Evolutionary conservation across 805 yeast genomes (phyloP), one percentile per base, ranked within the genome.

Genomic region (Hyphopichia homilentoma): DNA sequence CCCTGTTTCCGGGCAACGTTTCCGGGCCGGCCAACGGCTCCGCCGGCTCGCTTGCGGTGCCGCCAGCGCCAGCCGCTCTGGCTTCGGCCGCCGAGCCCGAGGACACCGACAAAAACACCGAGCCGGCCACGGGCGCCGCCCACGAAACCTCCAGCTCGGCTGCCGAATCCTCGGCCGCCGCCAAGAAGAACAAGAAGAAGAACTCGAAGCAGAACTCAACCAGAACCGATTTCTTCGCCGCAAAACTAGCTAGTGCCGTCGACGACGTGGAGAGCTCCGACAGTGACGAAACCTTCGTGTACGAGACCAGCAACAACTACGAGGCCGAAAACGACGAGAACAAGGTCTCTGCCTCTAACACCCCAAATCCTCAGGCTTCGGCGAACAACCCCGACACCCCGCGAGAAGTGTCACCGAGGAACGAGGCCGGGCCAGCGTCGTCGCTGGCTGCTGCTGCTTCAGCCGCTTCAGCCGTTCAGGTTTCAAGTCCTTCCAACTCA

Each of bases 281-380:
- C 54, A 79, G 88, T 16, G 96, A 89, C 45, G 98, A 93, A 55
- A 87, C 95, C 2, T 90, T 93, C 68, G 96, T 90, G n/a, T 90
- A 90, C 55, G 97, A 89, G 48, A 76, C 66, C 29, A 59, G 51
- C 29, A 54, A 52, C 38, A 59, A 54, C 27, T 48, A 35, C 21
- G 60, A 53, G 16, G 35, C 38, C 13, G 21, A 18, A 11, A 30
- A 30, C 18, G 26, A 21, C 17, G 21, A 28, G 7, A 29, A 32
- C 21, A 36, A 30, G 16, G 30, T 36, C 14, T 22, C n/a, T n/a
- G n/a, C n/a, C n/a, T n/a, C n/a, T n/a, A n/a, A n/a, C n/a, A n/a
- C n/a, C n/a, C n/a, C n/a, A n/a, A n/a, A n/a, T n/a, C n/a, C n/a
- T n/a, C n/a, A n/a, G n/a, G n/a, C n/a, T n/a, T n/a, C n/a, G n/a